These are phyloP conservation scores for Pestalotiopsis sp. DNA, from an alignment of 2,329 filamentous ascomycete species.

Conservation along the genomic window DNA sequence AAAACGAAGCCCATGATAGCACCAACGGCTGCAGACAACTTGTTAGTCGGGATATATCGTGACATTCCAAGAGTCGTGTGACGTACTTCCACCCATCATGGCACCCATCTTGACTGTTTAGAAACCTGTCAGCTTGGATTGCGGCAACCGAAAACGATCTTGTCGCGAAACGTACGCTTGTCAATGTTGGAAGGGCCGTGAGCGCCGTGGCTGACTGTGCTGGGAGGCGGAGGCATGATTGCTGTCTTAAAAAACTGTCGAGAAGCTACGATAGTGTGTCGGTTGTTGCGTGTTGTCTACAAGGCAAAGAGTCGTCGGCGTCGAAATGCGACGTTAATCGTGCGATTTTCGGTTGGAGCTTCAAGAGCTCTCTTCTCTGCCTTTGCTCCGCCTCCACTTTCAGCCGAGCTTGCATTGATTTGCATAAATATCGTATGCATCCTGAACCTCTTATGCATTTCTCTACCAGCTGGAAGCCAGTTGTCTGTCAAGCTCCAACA, in stretches of 20 bases:
- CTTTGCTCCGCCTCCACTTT: not conserved
- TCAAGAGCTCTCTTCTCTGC: not conserved
- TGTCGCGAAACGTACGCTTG: constrained; percentile 57
- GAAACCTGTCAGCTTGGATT: constrained; percentile 24
- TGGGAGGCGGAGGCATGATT: constrained; percentile 56
- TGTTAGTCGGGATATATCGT: constrained; percentile 31
- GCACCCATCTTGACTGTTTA: constrained; percentile 90
- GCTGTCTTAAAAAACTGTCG: not conserved
- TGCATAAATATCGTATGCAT: not conserved
- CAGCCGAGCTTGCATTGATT: not conserved
- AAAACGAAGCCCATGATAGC: constrained; percentile 98
- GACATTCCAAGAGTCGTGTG: not conserved
- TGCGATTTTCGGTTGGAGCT: not conserved
- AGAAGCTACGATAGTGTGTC: not conserved
- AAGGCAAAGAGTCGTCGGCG: not conserved
- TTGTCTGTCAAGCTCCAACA: not conserved
- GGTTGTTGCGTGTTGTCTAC: not conserved
- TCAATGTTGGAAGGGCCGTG: constrained; percentile 69
- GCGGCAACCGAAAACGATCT: not conserved
- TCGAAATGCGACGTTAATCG: not conserved
- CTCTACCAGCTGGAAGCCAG: not conserved
- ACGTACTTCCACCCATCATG: constrained; percentile 97
- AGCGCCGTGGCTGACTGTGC: constrained; percentile 31
- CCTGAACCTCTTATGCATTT: not conserved
- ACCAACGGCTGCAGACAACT: constrained; percentile 71